These are phyloP conservation scores for thale cress (Arabidopsis thaliana) DNA, from an alignment of 345 rosid genomes.

Conservation along the genomic window TAIR10.1 NC_003071.7:10900001-10900500, in stretches of 20 bases:
- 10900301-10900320: constrained; percentile 92
- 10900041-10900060: constrained; percentile 19
- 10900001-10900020: neutral
- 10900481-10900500: constrained; percentile 91
- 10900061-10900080: constrained; percentile 38
- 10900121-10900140: constrained; percentile 88
- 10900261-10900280: constrained; percentile 52
- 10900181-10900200: constrained; percentile 73
- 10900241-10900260: constrained; percentile 21
- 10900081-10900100: constrained; percentile 61
- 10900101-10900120: constrained; percentile 85
- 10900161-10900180: constrained; percentile 89
- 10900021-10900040: neutral
- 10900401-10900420: neutral
- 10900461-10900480: constrained; percentile 91
- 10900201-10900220: constrained; percentile 8
- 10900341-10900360: constrained; percentile 56
- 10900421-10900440: constrained; percentile 13
- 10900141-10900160: constrained; percentile 82
- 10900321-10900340: constrained; percentile 87
- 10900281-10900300: constrained; percentile 98
- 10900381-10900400: constrained; percentile 11
- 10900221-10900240: neutral
- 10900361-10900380: neutral
- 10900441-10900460: constrained; percentile 91